These are phyloP conservation scores for Moesziomyces sp. DNA, from an alignment of 1,284 basidiomycete species.

Conservation along the genomic window DNA sequence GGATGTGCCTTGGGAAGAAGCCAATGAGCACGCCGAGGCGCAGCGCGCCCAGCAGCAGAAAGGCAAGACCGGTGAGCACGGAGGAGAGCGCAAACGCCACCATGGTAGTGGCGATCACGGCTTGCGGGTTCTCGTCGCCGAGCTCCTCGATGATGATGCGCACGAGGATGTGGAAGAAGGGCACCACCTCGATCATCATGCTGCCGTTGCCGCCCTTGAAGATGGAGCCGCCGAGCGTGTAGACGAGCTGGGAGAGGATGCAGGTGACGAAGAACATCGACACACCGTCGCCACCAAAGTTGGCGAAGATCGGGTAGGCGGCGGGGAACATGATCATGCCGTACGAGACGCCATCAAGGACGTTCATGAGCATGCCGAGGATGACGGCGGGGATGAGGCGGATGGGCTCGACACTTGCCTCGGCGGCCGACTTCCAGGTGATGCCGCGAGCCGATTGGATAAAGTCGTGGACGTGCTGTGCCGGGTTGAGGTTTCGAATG, in stretches of 20 bases:
- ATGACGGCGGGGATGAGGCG: conserved; percentile 78
- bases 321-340: conserved; percentile 90
- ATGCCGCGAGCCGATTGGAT: conserved; percentile 33
- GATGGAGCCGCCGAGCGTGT: conserved; percentile 83
- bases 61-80: conserved; percentile 79
- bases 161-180: conserved; percentile 94
- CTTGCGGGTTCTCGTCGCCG: conserved; percentile 76
- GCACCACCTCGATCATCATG: conserved; percentile 96
- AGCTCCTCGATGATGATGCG: conserved; percentile 79
- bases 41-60: conserved; percentile 74
- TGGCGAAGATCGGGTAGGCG: conserved; percentile 76
- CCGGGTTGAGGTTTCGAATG: conserved; percentile 7
- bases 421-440: conserved; percentile 49
- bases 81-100: conserved; percentile 88
- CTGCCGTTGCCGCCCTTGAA: conserved; percentile 84
- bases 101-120: conserved; percentile 89
- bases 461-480: conserved; percentile 15
- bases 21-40: conserved; percentile 87
- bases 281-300: conserved; percentile 88
- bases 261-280: conserved; percentile 75
- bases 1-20: conserved; percentile 94
- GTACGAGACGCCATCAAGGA: conserved; percentile 85
- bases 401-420: conserved; percentile 55
- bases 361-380: conserved; percentile 86
- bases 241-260: conserved; percentile 84